These are phyloP conservation scores for Thymus quinquecostatus DNA, from an alignment of 257 asterid species.

Conservation along the genomic window DNA sequence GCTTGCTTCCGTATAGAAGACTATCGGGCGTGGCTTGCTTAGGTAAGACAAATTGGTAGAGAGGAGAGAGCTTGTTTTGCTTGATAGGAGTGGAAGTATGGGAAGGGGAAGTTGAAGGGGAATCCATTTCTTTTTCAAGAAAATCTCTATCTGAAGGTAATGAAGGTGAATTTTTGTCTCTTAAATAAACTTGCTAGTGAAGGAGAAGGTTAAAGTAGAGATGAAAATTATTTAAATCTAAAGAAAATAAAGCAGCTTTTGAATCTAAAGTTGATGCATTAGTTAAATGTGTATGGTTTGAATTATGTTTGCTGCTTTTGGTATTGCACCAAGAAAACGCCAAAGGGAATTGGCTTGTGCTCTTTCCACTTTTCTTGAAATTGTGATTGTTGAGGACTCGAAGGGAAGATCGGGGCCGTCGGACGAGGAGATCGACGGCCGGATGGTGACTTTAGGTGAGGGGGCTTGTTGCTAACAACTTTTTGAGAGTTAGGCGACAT, in stretches of 20 bases:
- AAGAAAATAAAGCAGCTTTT: constrained; percentile 48
- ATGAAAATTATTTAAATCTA: background rate
- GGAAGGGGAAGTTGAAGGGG: constrained; percentile 48
- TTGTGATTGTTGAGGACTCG: constrained; percentile 30
- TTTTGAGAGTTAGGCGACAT: constrained; percentile 37
- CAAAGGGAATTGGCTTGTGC: constrained; percentile 36
- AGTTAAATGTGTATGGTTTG: constrained; percentile 40
- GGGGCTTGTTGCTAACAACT: background rate
- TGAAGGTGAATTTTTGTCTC: constrained; percentile 20
- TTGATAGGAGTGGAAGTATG: constrained; percentile 36
- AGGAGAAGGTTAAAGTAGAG: constrained; percentile 38
- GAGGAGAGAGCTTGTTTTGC: constrained; percentile 43
- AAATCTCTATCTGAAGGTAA: constrained; percentile 20
- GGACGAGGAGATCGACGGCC: constrained; percentile 36
- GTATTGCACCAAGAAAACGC: constrained; percentile 27
- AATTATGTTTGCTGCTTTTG: constrained; percentile 39
- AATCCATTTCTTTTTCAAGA: constrained; percentile 37
- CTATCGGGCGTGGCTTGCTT: constrained; percentile 49
- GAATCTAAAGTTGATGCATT: constrained; percentile 44
- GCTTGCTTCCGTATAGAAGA: constrained; percentile 40
- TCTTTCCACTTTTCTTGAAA: constrained; percentile 45
- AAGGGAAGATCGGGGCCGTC: background rate
- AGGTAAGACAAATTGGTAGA: constrained; percentile 40
- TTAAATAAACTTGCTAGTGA: constrained; percentile 49
- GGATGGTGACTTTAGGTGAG: constrained; percentile 2